phyloP scores from a whole-genome alignment of 768 basidiomycete genomes.

The Psilocybe subaeruginosa region DNA sequence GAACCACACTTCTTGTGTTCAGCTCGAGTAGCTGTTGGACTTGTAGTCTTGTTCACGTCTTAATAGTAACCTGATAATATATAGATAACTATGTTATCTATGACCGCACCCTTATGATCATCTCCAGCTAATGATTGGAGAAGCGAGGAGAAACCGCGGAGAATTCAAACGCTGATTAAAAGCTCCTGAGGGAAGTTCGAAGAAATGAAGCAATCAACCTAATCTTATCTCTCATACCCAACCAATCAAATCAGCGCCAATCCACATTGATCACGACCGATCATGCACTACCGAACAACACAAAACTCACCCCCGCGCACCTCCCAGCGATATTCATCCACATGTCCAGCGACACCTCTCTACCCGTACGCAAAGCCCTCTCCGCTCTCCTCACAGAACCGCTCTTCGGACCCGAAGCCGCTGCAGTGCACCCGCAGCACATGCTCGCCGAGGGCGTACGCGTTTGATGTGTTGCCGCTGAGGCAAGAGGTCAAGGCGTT shows the following conservation, averaged over 20 bases:
- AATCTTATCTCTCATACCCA: not conserved
- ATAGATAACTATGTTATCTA: too few relatives aligned
- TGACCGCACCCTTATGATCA: too few relatives aligned
- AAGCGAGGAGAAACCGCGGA: too few relatives aligned
- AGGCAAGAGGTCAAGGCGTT: slow-evolving; percentile 31
- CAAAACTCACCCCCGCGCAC: slow-evolving; percentile 9
- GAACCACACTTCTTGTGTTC: too few relatives aligned
- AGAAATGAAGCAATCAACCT: too few relatives aligned
- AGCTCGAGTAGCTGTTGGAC: too few relatives aligned
- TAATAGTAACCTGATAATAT: too few relatives aligned
- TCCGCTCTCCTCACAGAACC: slow-evolving; percentile 57
- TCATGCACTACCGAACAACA: not conserved
- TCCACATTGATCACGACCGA: not conserved
- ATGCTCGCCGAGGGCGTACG: slow-evolving; percentile 73
- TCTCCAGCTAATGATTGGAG: too few relatives aligned
- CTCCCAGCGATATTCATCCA: slow-evolving; percentile 64
- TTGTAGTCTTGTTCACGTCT: too few relatives aligned
- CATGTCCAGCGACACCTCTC: slow-evolving; percentile 63
- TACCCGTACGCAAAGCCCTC: slow-evolving; percentile 66
- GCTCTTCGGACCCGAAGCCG: slow-evolving; percentile 58
- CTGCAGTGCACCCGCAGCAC: slow-evolving; percentile 47
- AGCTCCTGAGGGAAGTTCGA: too few relatives aligned
- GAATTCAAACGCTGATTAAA: too few relatives aligned
- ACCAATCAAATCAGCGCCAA: not conserved
- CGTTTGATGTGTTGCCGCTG: slow-evolving; percentile 65